phyloP scores from a whole-genome alignment of 768 basidiomycete species.

The Ephemerocybe angulata region DNA sequence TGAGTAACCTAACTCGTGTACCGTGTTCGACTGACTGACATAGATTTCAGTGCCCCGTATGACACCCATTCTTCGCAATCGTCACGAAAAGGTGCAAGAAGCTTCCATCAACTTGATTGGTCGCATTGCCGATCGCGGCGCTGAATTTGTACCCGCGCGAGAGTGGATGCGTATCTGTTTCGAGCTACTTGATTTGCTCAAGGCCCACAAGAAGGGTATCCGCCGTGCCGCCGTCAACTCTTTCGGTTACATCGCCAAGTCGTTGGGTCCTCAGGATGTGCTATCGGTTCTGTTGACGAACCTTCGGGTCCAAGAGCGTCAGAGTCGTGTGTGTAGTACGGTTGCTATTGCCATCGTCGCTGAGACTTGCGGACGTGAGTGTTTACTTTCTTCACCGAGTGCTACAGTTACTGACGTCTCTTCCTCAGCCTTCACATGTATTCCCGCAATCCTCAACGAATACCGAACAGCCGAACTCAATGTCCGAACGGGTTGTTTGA shows the following conservation, averaged over 20 bases:
- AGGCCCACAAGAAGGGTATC: conserved; percentile 99
- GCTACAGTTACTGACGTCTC: conserved; percentile 3
- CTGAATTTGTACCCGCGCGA: conserved; percentile 96
- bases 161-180: conserved; percentile 99
- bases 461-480: conserved; percentile 98
- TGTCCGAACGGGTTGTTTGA: conserved; percentile 97
- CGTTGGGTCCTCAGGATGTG: conserved; percentile 98
- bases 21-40: neutral
- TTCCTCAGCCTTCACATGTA: conserved; percentile 85
- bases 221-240: conserved; percentile 99
- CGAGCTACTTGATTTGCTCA: conserved; percentile 92
- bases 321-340: conserved; percentile 96
- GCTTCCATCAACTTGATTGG: conserved; percentile 99
- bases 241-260: conserved; percentile 99
- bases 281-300: conserved; percentile 94
- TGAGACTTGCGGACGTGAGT: conserved; percentile 82
- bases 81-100: conserved; percentile 99
- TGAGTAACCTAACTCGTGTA: conserved; percentile 44
- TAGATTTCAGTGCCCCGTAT: conserved; percentile 83
- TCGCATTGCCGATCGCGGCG: conserved; percentile 98
- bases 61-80: conserved; percentile 99
- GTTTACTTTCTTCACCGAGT: conserved; percentile 5
- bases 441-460: conserved; percentile 97
- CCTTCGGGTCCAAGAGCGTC: conserved; percentile 96
- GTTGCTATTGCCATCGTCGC: conserved; percentile 97